Base-by-base conservation (phyloP, 306 rosid species). In the Canavalia ensiformis region DNA sequence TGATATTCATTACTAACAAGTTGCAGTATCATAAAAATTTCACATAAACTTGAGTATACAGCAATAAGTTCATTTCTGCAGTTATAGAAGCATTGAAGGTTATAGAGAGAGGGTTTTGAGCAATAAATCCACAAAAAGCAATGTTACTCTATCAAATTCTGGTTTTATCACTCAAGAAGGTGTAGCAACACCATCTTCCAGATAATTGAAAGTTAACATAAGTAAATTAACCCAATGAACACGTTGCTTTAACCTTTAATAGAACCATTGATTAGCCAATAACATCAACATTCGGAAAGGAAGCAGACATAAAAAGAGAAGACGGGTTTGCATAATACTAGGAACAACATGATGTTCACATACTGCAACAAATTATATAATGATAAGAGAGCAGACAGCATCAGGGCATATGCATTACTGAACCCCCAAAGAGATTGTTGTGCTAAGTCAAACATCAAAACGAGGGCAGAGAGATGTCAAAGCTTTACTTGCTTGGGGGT, bases 401-500 rank as follows among this genome's bases (percentile, higher is more conserved):
- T 18, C 70, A 29, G 54, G 28, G 57, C 73, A 75, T 46, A 57
- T 35, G 49, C 49, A 50, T 68, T 83, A 35, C 64, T 71, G 49
- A 59, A 60, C 74, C 46, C 46, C 59, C 80, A 68, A 68, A 76
- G 74, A 67, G 66, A 52, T 34, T 78, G 51, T 50, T 56, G 59
- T 54, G 78, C 72, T 47, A 68, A 70, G 45, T 69, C 50, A 66
- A 78, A 74, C 72, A 80, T 46, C 71, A 80, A 47, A 12, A 79
- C 63, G 57, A 70, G 65, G 9, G 39, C 33, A 74, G 66, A 81
- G 13, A 81, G 81, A 67, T 50, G 11, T 11, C 18, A 75, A 62
- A 81, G 80, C 89, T 90, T 83, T 89, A 95, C 98, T 88, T 92
- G 97, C 97, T 95, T 75, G 98, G 95, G 11, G 95, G 98, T 80